Evolutionary conservation across 495 filamentous ascomycete genomes (phyloP).

Genomic region (Cercophora sp.): DNA sequence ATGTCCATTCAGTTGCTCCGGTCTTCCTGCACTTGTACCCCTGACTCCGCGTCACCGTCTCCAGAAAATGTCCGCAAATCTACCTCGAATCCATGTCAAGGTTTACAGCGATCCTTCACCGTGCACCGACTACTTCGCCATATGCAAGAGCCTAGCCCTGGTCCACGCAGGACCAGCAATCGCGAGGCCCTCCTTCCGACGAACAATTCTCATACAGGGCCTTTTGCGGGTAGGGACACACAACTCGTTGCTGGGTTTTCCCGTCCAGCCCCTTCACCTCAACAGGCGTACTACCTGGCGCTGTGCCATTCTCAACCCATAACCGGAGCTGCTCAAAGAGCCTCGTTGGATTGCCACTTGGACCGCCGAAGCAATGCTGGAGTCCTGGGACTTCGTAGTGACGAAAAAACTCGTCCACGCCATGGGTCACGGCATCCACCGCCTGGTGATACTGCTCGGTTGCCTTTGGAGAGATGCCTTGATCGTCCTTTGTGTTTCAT

Average conservation of each 20-base stretch:
- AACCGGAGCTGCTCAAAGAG: slow-evolving; percentile 20
- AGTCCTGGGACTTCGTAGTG: slow-evolving; percentile 25
- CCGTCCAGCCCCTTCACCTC: not conserved
- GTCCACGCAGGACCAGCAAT: not conserved
- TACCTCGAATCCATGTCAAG: too few species aligned
- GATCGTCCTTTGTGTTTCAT: too few species aligned
- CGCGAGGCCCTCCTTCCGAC: not conserved
- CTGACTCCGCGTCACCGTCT: too few species aligned
- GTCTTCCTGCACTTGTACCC: too few species aligned
- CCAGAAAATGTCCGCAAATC: too few species aligned
- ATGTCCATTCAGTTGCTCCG: too few species aligned
- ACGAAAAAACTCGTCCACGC: slow-evolving; percentile 25
- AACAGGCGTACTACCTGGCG: slow-evolving; percentile 14
- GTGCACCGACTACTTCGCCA: too few species aligned
- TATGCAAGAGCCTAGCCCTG: too few species aligned
- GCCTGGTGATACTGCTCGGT: slow-evolving; percentile 22
- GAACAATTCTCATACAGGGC: not conserved
- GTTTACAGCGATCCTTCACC: too few species aligned
- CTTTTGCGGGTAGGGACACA: not conserved
- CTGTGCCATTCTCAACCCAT: slow-evolving; percentile 30
- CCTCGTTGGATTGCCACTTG: slow-evolving; percentile 15
- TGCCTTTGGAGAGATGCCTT: slow-evolving; percentile 18
- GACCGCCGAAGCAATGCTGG: slow-evolving; percentile 24
- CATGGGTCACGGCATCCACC: slow-evolving; percentile 13
- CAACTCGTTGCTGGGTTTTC: not conserved